Conservation (phyloP, 257 asterid species). For the Mitragyna speciosa region DNA sequence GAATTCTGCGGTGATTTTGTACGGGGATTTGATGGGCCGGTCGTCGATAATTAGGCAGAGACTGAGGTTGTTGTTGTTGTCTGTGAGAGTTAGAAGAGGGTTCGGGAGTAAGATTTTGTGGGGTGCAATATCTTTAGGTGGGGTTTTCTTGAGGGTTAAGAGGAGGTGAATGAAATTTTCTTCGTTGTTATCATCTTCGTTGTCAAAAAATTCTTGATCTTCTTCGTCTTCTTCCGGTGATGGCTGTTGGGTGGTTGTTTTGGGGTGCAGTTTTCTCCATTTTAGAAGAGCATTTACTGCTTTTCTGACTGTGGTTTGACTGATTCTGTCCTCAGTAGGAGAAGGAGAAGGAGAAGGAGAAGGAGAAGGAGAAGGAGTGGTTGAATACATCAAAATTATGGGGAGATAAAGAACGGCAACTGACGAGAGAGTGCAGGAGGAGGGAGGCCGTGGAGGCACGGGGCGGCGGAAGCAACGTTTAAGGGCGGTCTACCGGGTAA, state of each 20-base stretch:
- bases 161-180: slow-evolving; percentile 66
- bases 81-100: slow-evolving; percentile 29
- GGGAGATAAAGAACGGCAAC: no score
- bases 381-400: neutral
- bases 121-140: slow-evolving; percentile 43
- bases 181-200: slow-evolving; percentile 25
- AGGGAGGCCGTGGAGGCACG: no score
- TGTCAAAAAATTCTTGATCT: slow-evolving; percentile 6
- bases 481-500: no score
- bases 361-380: neutral
- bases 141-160: slow-evolving; percentile 60
- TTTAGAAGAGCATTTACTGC: slow-evolving; percentile 73
- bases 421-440: no score
- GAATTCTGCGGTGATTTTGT: slow-evolving; percentile 47
- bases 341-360: slow-evolving; percentile 8
- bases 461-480: no score
- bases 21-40: slow-evolving; percentile 30
- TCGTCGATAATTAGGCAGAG: slow-evolving; percentile 73
- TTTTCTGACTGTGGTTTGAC: slow-evolving; percentile 36
- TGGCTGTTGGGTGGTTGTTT: slow-evolving; percentile 9
- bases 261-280: slow-evolving; percentile 49
- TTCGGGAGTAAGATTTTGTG: slow-evolving; percentile 56
- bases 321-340: slow-evolving; percentile 15
- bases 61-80: slow-evolving; percentile 25
- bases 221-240: slow-evolving; percentile 14